Evolutionary conservation across 208 protist genomes (phyloP).

Genomic region (Trypanosoma lewisi): DNA sequence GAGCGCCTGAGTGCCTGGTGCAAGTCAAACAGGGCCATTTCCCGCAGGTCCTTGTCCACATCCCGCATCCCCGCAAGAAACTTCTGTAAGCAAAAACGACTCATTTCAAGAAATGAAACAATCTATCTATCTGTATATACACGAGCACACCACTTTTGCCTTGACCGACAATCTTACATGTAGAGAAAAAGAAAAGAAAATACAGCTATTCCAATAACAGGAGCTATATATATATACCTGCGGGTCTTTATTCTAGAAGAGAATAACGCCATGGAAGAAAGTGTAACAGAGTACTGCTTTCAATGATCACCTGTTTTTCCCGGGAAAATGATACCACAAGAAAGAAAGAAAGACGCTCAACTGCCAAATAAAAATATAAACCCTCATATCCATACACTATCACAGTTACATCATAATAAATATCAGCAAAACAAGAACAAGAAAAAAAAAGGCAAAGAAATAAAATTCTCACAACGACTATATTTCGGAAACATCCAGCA

Average conservation of each 20-base stretch:
- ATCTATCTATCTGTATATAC: slow-evolving; percentile 3
- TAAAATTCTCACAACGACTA: no score
- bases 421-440: slow-evolving; percentile 3
- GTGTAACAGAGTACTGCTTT: no score
- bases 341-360: no score
- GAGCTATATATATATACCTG: not conserved
- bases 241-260: no score
- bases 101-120: slow-evolving; percentile 15
- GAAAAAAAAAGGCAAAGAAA: slow-evolving; percentile 3
- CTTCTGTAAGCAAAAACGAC: slow-evolving; percentile 26
- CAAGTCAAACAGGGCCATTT: slow-evolving; percentile 75
- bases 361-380: no score
- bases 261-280: no score
- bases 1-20: slow-evolving; percentile 29
- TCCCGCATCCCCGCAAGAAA: slow-evolving; percentile 52
- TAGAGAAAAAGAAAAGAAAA: not conserved
- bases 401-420: slow-evolving; percentile 1
- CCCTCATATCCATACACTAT: no score
- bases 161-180: no score
- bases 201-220: not conserved
- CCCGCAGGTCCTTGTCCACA: slow-evolving; percentile 62
- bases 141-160: no score
- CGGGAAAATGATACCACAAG: no score
- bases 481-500: not conserved
- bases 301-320: no score